Base-by-base conservation (phyloP, 2,329 filamentous ascomycete species). In the Magnaporthiopsis rhizophila region DNA sequence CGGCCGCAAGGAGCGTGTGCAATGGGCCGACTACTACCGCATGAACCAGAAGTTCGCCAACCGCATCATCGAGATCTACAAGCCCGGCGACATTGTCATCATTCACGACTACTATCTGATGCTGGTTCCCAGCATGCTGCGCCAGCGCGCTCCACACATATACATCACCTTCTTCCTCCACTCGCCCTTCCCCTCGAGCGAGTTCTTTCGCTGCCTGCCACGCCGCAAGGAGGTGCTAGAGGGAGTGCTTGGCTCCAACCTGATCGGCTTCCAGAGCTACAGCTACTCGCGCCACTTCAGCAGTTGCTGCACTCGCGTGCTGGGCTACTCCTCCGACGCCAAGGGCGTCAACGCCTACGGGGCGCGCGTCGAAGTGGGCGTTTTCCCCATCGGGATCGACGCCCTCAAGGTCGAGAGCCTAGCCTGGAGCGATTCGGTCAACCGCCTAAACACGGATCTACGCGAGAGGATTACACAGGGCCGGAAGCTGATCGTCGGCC, bases 101-200 rank as follows among this genome's bases (percentile, higher is more conserved):
- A 87, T 98, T 64, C 94, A 98, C 74, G 94, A 98, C 77, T 97
- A 96, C 76, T 93, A 97, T 73, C 85, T 98, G 61, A 87, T 98
- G 75, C 82, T 98, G 30, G 84, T 98, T 4, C 94, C 95, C 2
- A 92, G 88, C 76, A 87, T 98, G 79, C 80, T 98, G 65, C 89
- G 94, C 61, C 92, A 97, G 75, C 86, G 89, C 58, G 81, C 93
- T 24, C 91, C 92, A 4, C 91, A 92, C 74, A 91, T 96, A 77
- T 96, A 96, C 79, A 93, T 97, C 72, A 89, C 92, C 64, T 97
- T 97, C 80, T 98, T 92, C 80, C 81, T 98, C 60, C 94, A 98
- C 76, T 89, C 92, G 59, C 94, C 94, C 0, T 98, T 98, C 76
- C 94, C 94, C 45, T 97, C 92, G 77, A 96, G 91, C 81, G 95